A percentile compares a stretch with the other conserved stretches of the same genome.
These are phyloP conservation scores for Pseudocercospora pini-densiflorae DNA, from an alignment of 2,329 filamentous ascomycete species.

Conservation along the genomic window DNA sequence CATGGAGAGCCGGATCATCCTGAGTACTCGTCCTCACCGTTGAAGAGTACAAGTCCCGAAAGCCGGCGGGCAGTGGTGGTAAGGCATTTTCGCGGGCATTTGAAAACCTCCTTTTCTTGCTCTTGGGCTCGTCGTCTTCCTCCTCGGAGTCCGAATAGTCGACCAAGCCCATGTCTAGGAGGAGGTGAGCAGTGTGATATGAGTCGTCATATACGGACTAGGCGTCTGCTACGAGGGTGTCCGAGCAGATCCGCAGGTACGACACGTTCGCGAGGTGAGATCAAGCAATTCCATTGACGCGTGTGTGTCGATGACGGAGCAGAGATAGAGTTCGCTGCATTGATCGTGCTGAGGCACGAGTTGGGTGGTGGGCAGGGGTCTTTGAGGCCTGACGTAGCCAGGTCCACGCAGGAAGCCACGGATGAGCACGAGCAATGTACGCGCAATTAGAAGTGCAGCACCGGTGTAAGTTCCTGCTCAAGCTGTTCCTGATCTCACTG, in stretches of 20 bases:
- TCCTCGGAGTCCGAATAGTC: conserved; percentile 62
- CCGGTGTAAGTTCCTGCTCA: neutral
- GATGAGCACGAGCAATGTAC: conserved; percentile 4
- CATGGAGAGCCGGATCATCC: conserved; percentile 85
- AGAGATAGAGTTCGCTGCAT: conserved; percentile 5
- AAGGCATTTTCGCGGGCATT: conserved; percentile 18
- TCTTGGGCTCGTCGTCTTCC: conserved; percentile 24
- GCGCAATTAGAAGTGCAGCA: neutral
- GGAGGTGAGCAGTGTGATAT: neutral
- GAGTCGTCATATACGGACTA: neutral
- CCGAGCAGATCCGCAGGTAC: neutral
- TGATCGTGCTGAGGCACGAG: conserved; percentile 2
- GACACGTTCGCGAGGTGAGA: neutral
- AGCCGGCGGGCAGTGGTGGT: conserved; percentile 72
- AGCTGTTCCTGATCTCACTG: conserved; percentile 8
- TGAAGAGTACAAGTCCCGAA: conserved; percentile 89
- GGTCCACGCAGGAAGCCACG: neutral
- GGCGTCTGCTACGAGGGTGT: neutral
- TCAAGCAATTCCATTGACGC: neutral
- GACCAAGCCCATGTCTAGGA: conserved; percentile 62
- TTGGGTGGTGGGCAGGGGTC: neutral
- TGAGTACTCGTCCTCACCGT: conserved; percentile 74
- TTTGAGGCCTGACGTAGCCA: neutral
- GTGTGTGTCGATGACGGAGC: conserved; percentile 11
- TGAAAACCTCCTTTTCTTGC: conserved; percentile 31